Evolutionary conservation across 2,329 filamentous ascomycete genomes (phyloP).

Genomic region (Lecanicillium sp.): DNA sequence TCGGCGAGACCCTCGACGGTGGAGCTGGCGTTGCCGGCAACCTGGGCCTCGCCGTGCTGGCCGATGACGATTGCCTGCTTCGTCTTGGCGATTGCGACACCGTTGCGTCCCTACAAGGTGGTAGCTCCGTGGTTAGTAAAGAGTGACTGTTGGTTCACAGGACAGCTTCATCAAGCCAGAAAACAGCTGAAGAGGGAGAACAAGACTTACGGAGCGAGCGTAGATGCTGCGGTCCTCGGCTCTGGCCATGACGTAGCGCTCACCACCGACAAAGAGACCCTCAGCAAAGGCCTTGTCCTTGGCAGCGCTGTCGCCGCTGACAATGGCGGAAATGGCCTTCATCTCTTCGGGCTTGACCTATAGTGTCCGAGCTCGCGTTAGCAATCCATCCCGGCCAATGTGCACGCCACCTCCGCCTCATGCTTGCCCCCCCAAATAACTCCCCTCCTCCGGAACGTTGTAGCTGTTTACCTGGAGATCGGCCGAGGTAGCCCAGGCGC

Average conservation of each 20-base stretch:
- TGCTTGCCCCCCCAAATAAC: not conserved
- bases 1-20: conserved; percentile 80
- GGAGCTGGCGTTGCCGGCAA: conserved; percentile 69
- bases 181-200: not conserved
- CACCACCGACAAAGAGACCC: conserved; percentile 69
- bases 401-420: conserved; percentile 10
- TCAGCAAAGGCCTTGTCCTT: conserved; percentile 62
- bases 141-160: no score
- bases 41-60: conserved; percentile 70
- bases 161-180: no score
- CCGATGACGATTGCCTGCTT: conserved; percentile 81
- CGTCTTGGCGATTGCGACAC: conserved; percentile 79
- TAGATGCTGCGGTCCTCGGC: conserved; percentile 76
- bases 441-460: no score
- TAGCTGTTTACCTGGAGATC: conserved; percentile 68
- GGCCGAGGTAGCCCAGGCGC: conserved; percentile 65
- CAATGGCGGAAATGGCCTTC: conserved; percentile 49
- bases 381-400: conserved; percentile 10
- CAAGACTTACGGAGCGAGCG: conserved; percentile 66
- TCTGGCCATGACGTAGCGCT: conserved; percentile 72
- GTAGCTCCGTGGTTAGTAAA: no score
- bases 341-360: conserved; percentile 48
- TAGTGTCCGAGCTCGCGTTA: not conserved
- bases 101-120: conserved; percentile 67
- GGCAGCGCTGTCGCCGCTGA: conserved; percentile 39